Percentiles rank a stretch among this genome's conserved stretches.
These are phyloP conservation scores for Globisporangium lucens DNA, from an alignment of 352 stramenopile species.

Conservation along the genomic window DNA sequence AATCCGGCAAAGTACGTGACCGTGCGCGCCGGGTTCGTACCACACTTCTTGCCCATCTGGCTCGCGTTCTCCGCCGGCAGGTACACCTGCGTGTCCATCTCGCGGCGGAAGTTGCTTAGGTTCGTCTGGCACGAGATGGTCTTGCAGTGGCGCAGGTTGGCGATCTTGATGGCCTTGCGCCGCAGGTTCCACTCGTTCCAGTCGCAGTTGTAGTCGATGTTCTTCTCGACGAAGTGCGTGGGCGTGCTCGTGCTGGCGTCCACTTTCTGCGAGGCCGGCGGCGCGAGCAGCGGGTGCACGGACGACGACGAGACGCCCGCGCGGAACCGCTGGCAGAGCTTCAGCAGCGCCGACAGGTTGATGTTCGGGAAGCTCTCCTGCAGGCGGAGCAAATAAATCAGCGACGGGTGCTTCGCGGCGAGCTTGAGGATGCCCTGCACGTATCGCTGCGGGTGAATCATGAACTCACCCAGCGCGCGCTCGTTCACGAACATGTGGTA, in stretches of 20 bases:
- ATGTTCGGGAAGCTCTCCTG: slow-evolving; percentile 84
- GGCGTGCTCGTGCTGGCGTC: slow-evolving; percentile 90
- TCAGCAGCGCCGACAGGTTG: slow-evolving; percentile 65
- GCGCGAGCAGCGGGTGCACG: slow-evolving; percentile 61
- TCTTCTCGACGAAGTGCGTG: slow-evolving; percentile 90
- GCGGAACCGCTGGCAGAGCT: slow-evolving; percentile 49
- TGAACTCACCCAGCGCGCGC: slow-evolving; percentile 85
- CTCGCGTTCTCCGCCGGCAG: slow-evolving; percentile 49
- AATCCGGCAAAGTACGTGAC: slow-evolving; percentile 80
- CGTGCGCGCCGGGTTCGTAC: slow-evolving; percentile 81
- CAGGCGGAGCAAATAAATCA: slow-evolving; percentile 91
- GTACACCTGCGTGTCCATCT: slow-evolving; percentile 89
- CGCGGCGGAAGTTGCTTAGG: slow-evolving; percentile 85
- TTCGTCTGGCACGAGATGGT: slow-evolving; percentile 89
- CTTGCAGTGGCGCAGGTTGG: slow-evolving; percentile 89
- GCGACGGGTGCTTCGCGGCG: slow-evolving; percentile 74
- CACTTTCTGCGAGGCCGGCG: slow-evolving; percentile 54
- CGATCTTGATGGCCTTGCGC: slow-evolving; percentile 86
- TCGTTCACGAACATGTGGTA: slow-evolving; percentile 94
- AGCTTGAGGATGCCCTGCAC: slow-evolving; percentile 66
- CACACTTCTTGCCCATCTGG: slow-evolving; percentile 80
- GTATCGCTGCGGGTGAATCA: slow-evolving; percentile 81
- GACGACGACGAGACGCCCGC: slow-evolving; percentile 26
- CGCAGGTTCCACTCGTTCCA: slow-evolving; percentile 95
- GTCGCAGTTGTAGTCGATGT: slow-evolving; percentile 90